Conservation (phyloP, 108 stramenopile species). For the Nitzschia inconspicua region DNA sequence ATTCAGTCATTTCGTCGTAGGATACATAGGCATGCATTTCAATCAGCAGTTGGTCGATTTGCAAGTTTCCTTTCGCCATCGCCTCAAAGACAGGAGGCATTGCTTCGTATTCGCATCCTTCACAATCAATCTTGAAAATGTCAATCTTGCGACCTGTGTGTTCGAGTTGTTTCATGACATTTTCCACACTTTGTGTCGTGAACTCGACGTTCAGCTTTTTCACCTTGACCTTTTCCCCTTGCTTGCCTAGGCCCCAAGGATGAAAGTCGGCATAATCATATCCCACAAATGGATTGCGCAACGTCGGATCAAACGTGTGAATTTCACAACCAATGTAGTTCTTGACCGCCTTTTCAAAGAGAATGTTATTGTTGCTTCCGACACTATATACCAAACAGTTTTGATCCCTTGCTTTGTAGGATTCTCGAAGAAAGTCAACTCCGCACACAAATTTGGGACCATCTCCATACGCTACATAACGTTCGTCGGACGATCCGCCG, state of each 20-base stretch:
- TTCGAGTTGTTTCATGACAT: constrained; percentile 46
- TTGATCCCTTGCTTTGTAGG: neutral
- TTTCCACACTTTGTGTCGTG: constrained; percentile 36
- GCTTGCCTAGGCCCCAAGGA: constrained; percentile 42
- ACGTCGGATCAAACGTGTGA: constrained; percentile 52
- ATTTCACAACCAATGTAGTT: constrained; percentile 44
- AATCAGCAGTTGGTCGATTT: constrained; percentile 1
- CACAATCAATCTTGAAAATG: constrained; percentile 61
- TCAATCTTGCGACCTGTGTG: constrained; percentile 55
- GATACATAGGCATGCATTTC: constrained; percentile 2
- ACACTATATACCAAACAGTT: constrained; percentile 51
- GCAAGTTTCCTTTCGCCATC: neutral
- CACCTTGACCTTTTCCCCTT: constrained; percentile 13
- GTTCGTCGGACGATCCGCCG: neutral
- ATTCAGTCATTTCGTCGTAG: neutral
- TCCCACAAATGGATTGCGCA: neutral
- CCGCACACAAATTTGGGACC: neutral
- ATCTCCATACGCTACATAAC: neutral
- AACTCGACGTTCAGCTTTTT: constrained; percentile 11
- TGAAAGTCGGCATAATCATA: constrained; percentile 26
- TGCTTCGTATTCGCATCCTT: constrained; percentile 47
- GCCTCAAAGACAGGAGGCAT: neutral
- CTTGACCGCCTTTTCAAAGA: constrained; percentile 25
- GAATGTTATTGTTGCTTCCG: constrained; percentile 40
- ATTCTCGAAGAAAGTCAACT: too few relatives aligned